These are phyloP conservation scores for Pulveroboletus ravenelii DNA, from an alignment of 768 basidiomycete species.

Conservation along the genomic window DNA sequence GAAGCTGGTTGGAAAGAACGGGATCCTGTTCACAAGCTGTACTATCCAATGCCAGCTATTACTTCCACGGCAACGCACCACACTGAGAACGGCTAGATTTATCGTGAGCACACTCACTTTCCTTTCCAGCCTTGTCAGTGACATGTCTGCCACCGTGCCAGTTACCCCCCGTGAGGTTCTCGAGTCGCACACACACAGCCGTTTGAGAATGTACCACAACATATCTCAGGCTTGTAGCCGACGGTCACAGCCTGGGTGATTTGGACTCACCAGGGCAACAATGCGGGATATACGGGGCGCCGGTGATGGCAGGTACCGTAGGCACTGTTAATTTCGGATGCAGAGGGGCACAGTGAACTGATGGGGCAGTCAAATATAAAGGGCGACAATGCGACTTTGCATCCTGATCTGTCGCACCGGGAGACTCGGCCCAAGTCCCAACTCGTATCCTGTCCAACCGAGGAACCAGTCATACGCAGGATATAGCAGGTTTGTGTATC, in stretches of 20 bases:
- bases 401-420: background rate
- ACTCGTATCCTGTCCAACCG: background rate
- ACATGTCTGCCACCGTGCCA: background rate
- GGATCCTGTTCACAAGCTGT: background rate
- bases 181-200: background rate
- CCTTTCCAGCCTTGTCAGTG: slow-evolving; percentile 10
- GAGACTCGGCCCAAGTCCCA: background rate
- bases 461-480: background rate
- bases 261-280: background rate
- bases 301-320: background rate
- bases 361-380: background rate
- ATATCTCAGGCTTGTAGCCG: slow-evolving; percentile 3
- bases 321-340: slow-evolving; percentile 1
- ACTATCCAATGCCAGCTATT: background rate
- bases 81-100: slow-evolving; percentile 4
- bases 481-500: background rate
- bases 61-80: slow-evolving; percentile 9
- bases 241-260: background rate
- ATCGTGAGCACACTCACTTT: slow-evolving; percentile 3
- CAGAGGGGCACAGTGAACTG: background rate
- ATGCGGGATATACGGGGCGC: background rate
- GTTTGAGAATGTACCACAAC: background rate
- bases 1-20: slow-evolving; percentile 6
- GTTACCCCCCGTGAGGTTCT: background rate
- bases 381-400: background rate